Evolutionary conservation across 768 basidiomycete genomes (phyloP).

Genomic region (Boletus edulis): DNA sequence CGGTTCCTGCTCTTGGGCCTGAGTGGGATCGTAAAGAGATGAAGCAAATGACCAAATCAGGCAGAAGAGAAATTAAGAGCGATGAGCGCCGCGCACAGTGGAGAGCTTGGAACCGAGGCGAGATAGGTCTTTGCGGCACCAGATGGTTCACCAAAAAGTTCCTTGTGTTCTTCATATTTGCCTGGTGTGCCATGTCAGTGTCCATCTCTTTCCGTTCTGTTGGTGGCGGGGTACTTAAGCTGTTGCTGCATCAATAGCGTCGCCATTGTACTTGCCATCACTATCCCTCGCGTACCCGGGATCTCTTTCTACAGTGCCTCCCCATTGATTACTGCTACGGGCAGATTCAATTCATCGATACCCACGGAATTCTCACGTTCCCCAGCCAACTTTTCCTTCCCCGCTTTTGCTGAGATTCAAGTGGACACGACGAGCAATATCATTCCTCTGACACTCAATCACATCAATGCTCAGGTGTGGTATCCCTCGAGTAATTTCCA

Average conservation of each 20-base stretch:
- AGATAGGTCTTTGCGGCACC: constrained; percentile 74
- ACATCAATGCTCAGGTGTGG: constrained; percentile 64
- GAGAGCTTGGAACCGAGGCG: constrained; percentile 75
- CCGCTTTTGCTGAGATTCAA: constrained; percentile 62
- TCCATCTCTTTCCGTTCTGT: not conserved
- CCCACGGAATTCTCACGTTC: constrained; percentile 65
- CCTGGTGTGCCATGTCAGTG: constrained; percentile 53
- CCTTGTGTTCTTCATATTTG: constrained; percentile 68
- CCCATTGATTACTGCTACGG: constrained; percentile 62
- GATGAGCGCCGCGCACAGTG: constrained; percentile 57
- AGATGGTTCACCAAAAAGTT: constrained; percentile 71
- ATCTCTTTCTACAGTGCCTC: constrained; percentile 57
- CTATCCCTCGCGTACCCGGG: constrained; percentile 77
- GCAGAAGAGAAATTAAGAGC: constrained; percentile 58
- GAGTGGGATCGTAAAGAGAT: constrained; percentile 87
- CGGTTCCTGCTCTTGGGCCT: constrained; percentile 86
- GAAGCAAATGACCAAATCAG: constrained; percentile 70
- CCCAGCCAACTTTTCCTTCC: constrained; percentile 91
- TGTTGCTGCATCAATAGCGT: constrained; percentile 39
- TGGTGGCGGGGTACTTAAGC: constrained; percentile 1
- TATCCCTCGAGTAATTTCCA: constrained; percentile 63
- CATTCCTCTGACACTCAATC: constrained; percentile 71
- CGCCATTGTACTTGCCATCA: constrained; percentile 71
- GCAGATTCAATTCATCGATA: constrained; percentile 53
- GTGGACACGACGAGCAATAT: constrained; percentile 74